Conservation (phyloP, 2,329 filamentous ascomycete genomes). For the Alternaria viburni region DNA sequence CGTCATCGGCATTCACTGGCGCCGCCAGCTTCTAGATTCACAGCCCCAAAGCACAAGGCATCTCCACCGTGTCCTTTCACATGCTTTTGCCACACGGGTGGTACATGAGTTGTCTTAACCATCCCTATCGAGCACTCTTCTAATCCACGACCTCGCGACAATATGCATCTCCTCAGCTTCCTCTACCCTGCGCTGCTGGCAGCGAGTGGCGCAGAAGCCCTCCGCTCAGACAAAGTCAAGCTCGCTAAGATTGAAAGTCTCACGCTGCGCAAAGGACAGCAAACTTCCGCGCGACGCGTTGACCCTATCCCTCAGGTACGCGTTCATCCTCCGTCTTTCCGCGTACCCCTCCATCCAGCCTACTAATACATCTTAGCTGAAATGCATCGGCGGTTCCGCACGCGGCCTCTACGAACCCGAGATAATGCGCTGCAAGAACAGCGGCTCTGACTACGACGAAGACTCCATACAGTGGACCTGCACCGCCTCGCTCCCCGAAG, state of each 20-base stretch:
- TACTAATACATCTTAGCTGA: conserved; percentile 60
- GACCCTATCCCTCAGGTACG: conserved; percentile 67
- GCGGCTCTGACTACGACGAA: conserved; percentile 78
- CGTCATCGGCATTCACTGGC: conserved; percentile 12
- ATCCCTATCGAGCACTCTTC: background rate
- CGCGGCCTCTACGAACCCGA: conserved; percentile 73
- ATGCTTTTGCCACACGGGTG: conserved; percentile 27
- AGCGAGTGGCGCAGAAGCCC: conserved; percentile 36
- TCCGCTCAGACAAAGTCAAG: conserved; percentile 58
- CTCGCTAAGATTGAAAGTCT: conserved; percentile 75
- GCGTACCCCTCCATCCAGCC: background rate
- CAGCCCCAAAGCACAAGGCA: conserved; percentile 10
- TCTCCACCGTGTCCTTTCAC: conserved; percentile 36
- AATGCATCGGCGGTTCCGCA: conserved; percentile 71
- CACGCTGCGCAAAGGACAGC: conserved; percentile 72
- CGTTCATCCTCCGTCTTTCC: background rate
- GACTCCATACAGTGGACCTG: conserved; percentile 94
- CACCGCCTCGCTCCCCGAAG: conserved; percentile 65
- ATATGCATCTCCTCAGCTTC: conserved; percentile 41
- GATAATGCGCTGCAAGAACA: conserved; percentile 87
- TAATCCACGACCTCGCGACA: background rate
- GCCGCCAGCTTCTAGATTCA: conserved; percentile 20
- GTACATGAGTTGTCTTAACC: background rate
- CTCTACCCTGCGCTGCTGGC: conserved; percentile 43
- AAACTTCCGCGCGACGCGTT: conserved; percentile 78